Conservation (phyloP, 2,329 filamentous ascomycete species). For the Aschersonia sp. region DNA sequence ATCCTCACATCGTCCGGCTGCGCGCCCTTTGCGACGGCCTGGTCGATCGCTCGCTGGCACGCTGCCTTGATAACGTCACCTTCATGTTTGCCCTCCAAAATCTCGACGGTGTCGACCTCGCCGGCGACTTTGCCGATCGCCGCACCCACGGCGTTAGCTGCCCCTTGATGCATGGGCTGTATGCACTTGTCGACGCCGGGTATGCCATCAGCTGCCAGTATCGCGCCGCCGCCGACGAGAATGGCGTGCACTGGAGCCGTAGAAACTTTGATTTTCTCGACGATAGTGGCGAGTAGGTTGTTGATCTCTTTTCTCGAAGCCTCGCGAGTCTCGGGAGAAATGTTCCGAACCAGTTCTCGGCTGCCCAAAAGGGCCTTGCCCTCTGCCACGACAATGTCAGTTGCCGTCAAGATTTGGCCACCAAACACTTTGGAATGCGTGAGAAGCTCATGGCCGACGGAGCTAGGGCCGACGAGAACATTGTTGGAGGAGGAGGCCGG, state of each 20-base stretch:
- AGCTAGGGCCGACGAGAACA: conserved; percentile 38
- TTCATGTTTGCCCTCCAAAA: conserved; percentile 22
- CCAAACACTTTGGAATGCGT: conserved; percentile 36
- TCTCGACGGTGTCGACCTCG: conserved; percentile 36
- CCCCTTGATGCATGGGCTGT: conserved; percentile 35
- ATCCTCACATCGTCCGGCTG: conserved; percentile 21
- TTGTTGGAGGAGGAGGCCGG: conserved; percentile 10
- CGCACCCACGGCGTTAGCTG: conserved; percentile 46
- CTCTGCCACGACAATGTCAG: conserved; percentile 31
- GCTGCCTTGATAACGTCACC: conserved; percentile 23
- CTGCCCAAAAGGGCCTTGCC: conserved; percentile 18
- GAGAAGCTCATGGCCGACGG: conserved; percentile 36
- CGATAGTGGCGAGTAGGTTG: conserved; percentile 30
- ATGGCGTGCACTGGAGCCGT: conserved; percentile 35
- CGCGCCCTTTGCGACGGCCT: conserved; percentile 17
- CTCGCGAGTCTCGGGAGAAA: conserved; percentile 9
- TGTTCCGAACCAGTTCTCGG: conserved; percentile 10
- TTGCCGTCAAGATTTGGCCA: conserved; percentile 35
- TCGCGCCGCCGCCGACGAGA: conserved; percentile 42
- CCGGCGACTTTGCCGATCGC: conserved; percentile 41
- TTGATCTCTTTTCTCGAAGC: conserved; percentile 21
- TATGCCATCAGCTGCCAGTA: conserved; percentile 32
- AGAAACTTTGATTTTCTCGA: conserved; percentile 43
- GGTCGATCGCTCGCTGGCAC: conserved; percentile 16
- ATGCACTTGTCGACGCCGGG: conserved; percentile 34